phyloP scores from a whole-genome alignment of 2,329 filamentous ascomycete species.

The Cucurbitaria berberidis region DNA sequence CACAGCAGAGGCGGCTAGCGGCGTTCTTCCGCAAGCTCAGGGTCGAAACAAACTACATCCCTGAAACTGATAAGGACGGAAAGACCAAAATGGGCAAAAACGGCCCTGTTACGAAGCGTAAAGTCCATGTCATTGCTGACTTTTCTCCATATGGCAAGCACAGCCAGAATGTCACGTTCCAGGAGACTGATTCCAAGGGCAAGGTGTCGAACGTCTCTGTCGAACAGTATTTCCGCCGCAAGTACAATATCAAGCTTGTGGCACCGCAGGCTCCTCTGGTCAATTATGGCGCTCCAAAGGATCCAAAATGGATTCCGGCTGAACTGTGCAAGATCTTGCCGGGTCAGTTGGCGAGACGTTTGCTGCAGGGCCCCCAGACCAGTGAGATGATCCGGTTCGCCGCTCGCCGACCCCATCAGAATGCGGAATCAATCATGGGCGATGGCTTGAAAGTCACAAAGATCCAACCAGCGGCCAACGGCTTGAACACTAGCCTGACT shows the following conservation, averaged over 20 bases:
- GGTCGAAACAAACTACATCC: constrained; percentile 51
- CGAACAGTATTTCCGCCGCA: constrained; percentile 25
- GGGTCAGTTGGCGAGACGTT: constrained; percentile 36
- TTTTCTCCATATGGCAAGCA: constrained; percentile 47
- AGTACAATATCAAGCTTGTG: constrained; percentile 30
- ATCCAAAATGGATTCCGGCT: constrained; percentile 41
- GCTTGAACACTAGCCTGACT: constrained; percentile 27
- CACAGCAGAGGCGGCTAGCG: constrained; percentile 16
- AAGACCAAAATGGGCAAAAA: constrained; percentile 23
- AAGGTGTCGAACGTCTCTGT: constrained; percentile 17
- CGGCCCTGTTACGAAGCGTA: constrained; percentile 28
- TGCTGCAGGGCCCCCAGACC: constrained; percentile 37
- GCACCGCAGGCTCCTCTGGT: constrained; percentile 33
- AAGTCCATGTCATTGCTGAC: constrained; percentile 48
- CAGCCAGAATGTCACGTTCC: constrained; percentile 34
- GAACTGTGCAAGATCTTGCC: constrained; percentile 42
- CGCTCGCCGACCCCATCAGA: constrained; percentile 35
- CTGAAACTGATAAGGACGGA: constrained; percentile 41
- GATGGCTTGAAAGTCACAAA: constrained; percentile 36
- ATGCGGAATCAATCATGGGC: constrained; percentile 37
- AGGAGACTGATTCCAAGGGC: constrained; percentile 15
- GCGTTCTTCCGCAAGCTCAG: constrained; percentile 49
- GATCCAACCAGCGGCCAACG: constrained; percentile 27
- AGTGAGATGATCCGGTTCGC: constrained; percentile 42
- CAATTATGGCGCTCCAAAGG: constrained; percentile 31